Evolutionary conservation across 208 protist genomes (phyloP).

Genomic region (Trypanosoma vivax): DNA sequence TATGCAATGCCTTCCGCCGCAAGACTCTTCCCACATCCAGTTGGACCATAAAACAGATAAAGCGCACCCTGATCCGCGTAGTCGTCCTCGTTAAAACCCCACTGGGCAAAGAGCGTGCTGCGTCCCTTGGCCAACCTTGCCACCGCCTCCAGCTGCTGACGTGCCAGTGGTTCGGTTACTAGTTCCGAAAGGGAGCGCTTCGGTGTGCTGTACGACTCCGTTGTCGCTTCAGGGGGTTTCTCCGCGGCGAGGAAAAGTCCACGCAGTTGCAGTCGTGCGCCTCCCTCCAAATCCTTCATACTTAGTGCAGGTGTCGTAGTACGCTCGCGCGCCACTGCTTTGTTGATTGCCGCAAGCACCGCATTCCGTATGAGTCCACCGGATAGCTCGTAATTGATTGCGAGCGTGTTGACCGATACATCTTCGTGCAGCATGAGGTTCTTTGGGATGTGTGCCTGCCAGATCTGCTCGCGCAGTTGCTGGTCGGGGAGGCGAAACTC

Average conservation of each 20-base stretch:
- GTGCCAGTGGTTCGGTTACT: constrained; percentile 47
- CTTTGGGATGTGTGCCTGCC: constrained; percentile 66
- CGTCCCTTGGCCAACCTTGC: constrained; percentile 71
- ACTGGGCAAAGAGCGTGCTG: constrained; percentile 80
- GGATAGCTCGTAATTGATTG: constrained; percentile 84
- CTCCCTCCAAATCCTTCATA: constrained; percentile 73
- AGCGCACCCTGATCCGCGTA: constrained; percentile 32
- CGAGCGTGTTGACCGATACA: constrained; percentile 63
- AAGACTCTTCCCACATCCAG: constrained; percentile 85
- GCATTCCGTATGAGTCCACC: constrained; percentile 92
- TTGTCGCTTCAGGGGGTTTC: constrained; percentile 30
- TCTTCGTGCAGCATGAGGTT: constrained; percentile 42
- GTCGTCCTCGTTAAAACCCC: constrained; percentile 82
- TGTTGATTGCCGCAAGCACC: constrained; percentile 69
- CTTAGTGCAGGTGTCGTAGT: constrained; percentile 40
- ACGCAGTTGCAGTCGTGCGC: constrained; percentile 77
- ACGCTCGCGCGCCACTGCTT: constrained; percentile 78
- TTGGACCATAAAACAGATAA: constrained; percentile 77
- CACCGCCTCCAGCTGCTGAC: constrained; percentile 40
- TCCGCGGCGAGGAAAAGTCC: constrained; percentile 81
- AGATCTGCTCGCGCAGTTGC: constrained; percentile 82
- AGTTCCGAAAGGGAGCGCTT: constrained; percentile 64
- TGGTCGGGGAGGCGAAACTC: constrained; percentile 86
- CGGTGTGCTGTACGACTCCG: constrained; percentile 66
- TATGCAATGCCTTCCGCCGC: constrained; percentile 87